Conservation (phyloP, 1,139 yeast species). For the Diutina sp. region DNA sequence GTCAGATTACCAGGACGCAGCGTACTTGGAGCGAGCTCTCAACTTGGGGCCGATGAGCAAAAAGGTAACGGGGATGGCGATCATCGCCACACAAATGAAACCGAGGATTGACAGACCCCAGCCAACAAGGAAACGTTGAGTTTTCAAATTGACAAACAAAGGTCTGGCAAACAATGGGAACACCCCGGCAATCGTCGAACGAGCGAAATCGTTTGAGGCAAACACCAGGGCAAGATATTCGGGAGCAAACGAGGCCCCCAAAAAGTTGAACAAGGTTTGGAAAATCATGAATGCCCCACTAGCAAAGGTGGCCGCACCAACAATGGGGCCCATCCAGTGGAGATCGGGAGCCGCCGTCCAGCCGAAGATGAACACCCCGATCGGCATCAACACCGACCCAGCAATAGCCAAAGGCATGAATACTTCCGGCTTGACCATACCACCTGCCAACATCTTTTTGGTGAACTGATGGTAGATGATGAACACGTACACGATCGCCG, state of each 20-base stretch:
- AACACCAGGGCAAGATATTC: conserved; percentile 38
- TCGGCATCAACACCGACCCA: conserved; percentile 29
- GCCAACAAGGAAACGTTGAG: conserved; percentile 41
- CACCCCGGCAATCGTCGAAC: conserved; percentile 43
- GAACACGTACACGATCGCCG: conserved; percentile 12
- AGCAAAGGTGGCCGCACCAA: conserved; percentile 28
- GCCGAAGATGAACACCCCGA: conserved; percentile 34
- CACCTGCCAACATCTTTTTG: conserved; percentile 17
- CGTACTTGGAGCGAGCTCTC: conserved; percentile 38
- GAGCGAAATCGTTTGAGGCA: conserved; percentile 40
- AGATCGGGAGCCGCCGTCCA: conserved; percentile 30
- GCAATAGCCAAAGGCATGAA: conserved; percentile 41
- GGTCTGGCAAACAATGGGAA: conserved; percentile 50
- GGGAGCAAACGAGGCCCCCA: neutral
- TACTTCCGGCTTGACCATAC: conserved; percentile 43
- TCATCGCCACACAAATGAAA: conserved; percentile 15
- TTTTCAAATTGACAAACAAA: conserved; percentile 33
- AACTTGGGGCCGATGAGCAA: conserved; percentile 36
- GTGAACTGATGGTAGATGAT: conserved; percentile 12
- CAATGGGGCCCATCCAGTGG: conserved; percentile 32
- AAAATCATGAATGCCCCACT: conserved; percentile 26
- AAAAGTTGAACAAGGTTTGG: conserved; percentile 17
- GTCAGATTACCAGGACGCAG: conserved; percentile 6
- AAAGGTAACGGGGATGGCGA: conserved; percentile 53
- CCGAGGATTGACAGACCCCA: conserved; percentile 49